Evolutionary conservation across 768 basidiomycete genomes (phyloP).

Genomic region (Zangia roseola): DNA sequence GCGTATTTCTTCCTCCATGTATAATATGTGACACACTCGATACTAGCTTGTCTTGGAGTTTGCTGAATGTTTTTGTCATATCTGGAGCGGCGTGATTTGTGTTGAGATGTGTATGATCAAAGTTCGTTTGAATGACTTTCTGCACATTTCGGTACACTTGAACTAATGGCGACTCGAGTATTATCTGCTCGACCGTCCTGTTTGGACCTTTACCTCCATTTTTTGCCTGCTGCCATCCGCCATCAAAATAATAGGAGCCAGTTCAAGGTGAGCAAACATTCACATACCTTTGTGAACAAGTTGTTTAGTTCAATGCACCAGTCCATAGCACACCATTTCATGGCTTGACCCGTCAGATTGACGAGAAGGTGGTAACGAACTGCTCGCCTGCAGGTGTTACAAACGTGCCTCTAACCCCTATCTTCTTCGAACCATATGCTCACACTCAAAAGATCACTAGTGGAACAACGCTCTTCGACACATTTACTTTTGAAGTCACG

Average conservation of each 20-base stretch:
- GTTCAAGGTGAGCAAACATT: too few species aligned
- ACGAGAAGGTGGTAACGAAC: conserved; percentile 20
- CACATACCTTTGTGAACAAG: conserved; percentile 40
- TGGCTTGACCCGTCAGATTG: conserved; percentile 36
- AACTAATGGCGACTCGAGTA: neutral
- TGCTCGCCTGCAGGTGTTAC: neutral
- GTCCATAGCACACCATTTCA: conserved; percentile 34
- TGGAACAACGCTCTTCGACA: too few species aligned
- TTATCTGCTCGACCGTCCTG: neutral
- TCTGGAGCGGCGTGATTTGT: too few species aligned
- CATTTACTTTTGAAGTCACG: too few species aligned
- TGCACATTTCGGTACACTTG: neutral
- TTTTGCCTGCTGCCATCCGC: neutral
- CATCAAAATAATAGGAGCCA: too few species aligned
- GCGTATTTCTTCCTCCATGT: too few species aligned
- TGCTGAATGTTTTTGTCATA: neutral
- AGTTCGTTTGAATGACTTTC: neutral
- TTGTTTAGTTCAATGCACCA: conserved; percentile 45
- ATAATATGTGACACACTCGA: neutral
- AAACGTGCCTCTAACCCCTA: too few species aligned
- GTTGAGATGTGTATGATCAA: neutral
- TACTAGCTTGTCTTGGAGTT: neutral
- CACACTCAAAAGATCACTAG: too few species aligned
- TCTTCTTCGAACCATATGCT: too few species aligned
- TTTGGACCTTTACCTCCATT: conserved; percentile 1